Evolutionary conservation across 1,139 yeast genomes (phyloP), one percentile per base, ranked within the genome.

Genomic region (Ogataea hybrid): DNA sequence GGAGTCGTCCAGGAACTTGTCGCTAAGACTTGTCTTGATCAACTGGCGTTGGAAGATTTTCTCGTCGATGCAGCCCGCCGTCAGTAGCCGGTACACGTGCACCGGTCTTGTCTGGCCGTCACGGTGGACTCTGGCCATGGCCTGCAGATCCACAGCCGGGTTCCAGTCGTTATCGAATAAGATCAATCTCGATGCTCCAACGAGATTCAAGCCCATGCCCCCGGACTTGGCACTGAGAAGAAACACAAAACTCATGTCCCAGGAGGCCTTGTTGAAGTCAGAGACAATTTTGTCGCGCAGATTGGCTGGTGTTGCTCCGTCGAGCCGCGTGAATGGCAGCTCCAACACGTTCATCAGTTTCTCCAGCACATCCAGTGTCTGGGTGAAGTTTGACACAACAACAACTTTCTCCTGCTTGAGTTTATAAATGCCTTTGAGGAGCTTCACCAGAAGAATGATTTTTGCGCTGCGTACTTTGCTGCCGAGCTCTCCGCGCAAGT

Each of bases 91-190:
- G 59, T 92, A 94, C 22, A 92, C 82, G 58, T 68, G 84, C 8
- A 90, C 95, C 0, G 89, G 90, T 39, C 67, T 73, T 41, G 65
- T 73, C 60, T 92, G 98, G 0, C 98, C 98, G 61, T 92, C 97
- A 51, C 99, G 70, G 57, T 90, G 96, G 5, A 92, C 83, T 49
- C 99, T 68, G 1, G 97, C 96, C 95, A 92, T 88, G 0, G 97
- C 96, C 62, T 92, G 99, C 22, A 85, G 63, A 61, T 92, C 99
- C 10, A 85, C 75, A 0, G 97, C 79, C 0, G 98, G 98, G 52
- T 94, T 92, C 63, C 63, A 59, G 35, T 59, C 63, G 41, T 58
- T 59, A 35, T 59, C 63, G 56, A 85, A 85, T 18, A 92, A 64
- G 3, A 92, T 73, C 27, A 92, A 66, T 23, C 97, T 69, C 0